A percentile compares a stretch with the other conserved stretches of the same genome.
phyloP scores from a whole-genome alignment of 192 early-diverging fungal species.

The Rhizophagus clarus region DNA sequence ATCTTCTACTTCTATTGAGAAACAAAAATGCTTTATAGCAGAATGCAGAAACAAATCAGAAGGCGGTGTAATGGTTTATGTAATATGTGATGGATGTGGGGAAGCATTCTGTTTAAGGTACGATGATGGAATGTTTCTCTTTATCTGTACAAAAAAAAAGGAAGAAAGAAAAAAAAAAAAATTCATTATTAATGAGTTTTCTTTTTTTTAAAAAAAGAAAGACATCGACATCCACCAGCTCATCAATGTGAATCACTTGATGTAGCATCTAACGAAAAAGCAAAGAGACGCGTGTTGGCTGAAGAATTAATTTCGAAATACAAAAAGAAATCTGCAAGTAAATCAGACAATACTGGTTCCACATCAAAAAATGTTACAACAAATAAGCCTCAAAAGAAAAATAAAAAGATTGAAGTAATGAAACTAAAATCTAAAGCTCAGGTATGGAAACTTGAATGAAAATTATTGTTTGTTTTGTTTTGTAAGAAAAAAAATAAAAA shows the following conservation, averaged over 20 bases:
- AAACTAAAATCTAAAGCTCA: slow-evolving; percentile 38
- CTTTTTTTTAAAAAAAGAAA: slow-evolving; percentile 22
- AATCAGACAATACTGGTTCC: not conserved
- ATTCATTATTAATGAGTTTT: not conserved
- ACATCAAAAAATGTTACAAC: not conserved
- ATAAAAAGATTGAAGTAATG: slow-evolving; percentile 38
- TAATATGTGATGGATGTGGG: slow-evolving; percentile 35
- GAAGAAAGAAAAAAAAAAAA: not conserved
- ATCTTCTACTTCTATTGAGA: not conserved
- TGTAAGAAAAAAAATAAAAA: not conserved
- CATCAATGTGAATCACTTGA: slow-evolving; percentile 34
- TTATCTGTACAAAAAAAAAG: not conserved
- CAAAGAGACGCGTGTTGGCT: slow-evolving; percentile 22
- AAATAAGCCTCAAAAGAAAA: slow-evolving; percentile 24
- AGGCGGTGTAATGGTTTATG: slow-evolving; percentile 28
- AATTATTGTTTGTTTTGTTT: not conserved
- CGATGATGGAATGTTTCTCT: not conserved
- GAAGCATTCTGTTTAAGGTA: slow-evolving; percentile 39
- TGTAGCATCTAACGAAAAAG: slow-evolving; percentile 27
- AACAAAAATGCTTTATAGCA: slow-evolving; percentile 20
- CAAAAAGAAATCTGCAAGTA: slow-evolving; percentile 4
- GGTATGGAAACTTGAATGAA: not conserved
- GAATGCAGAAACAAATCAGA: slow-evolving; percentile 24
- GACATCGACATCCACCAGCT: slow-evolving; percentile 34
- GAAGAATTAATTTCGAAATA: slow-evolving; percentile 33